These are phyloP conservation scores for Suhomyces coccinellae DNA, from an alignment of 1,139 yeast genomes.

Conservation along the genomic window DNA sequence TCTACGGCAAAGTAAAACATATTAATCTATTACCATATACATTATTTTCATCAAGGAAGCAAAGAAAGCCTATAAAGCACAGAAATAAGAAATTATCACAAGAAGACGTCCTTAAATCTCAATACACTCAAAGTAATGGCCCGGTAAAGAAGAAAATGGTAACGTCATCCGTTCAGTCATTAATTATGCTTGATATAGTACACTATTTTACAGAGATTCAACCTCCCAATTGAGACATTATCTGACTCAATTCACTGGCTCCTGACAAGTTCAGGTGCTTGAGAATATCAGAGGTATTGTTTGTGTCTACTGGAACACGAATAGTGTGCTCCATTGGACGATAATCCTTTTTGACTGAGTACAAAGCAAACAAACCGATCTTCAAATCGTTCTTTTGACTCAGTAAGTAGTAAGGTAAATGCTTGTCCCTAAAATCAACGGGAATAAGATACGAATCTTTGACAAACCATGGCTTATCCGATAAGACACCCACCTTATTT, in stretches of 20 bases:
- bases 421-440: constrained; percentile 30
- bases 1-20: too few relatives aligned
- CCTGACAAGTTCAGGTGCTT: constrained; percentile 5
- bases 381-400: constrained; percentile 19
- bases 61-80: too few relatives aligned
- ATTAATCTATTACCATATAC: too few relatives aligned
- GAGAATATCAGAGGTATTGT: not conserved
- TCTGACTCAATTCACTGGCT: constrained; percentile 13
- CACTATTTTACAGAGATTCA: constrained; percentile 8
- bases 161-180: constrained; percentile 4
- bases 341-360: constrained; percentile 49
- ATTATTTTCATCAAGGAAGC: too few relatives aligned
- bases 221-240: constrained; percentile 16
- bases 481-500: constrained; percentile 63
- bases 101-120: too few relatives aligned
- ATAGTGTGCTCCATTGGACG: constrained; percentile 1
- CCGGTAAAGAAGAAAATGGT: too few relatives aligned
- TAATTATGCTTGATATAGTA: constrained; percentile 11
- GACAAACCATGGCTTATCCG: constrained; percentile 48
- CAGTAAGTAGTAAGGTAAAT: constrained; percentile 31
- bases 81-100: too few relatives aligned
- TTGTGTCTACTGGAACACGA: not conserved
- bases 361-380: constrained; percentile 44
- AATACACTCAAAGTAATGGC: too few relatives aligned
- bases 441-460: constrained; percentile 69